phyloP scores from a whole-genome alignment of 192 early-diverging fungal species.

The Coemansia sp. region DNA sequence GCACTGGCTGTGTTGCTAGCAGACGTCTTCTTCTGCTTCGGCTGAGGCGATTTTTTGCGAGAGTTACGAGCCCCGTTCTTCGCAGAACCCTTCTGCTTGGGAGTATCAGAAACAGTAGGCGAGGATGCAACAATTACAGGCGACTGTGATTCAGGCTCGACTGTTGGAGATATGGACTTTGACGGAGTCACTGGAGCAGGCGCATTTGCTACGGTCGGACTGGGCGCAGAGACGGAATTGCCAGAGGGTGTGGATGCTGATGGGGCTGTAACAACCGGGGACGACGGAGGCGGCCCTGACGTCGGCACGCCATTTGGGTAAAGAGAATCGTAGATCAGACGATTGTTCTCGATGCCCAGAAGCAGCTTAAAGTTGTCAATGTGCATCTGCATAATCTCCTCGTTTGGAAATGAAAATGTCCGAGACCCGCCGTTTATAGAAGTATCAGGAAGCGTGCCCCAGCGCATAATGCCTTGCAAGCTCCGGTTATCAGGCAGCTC shows the following conservation, averaged over 20 bases:
- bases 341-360: conserved; percentile 49
- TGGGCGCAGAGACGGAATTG: not conserved
- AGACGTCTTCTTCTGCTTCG: conserved; percentile 20
- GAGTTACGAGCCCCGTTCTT: conserved; percentile 37
- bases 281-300: conserved; percentile 27
- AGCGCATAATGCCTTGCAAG: conserved; percentile 68
- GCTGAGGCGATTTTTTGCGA: conserved; percentile 54
- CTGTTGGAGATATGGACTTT: conserved; percentile 10
- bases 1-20: conserved; percentile 12
- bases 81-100: conserved; percentile 21
- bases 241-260: conserved; percentile 9
- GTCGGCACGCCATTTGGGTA: conserved; percentile 47
- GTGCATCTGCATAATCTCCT: conserved; percentile 52
- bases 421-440: conserved; percentile 65
- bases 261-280: conserved; percentile 8
- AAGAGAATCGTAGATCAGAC: conserved; percentile 47
- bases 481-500: conserved; percentile 48
- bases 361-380: conserved; percentile 55
- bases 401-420: conserved; percentile 54
- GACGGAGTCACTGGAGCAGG: not conserved
- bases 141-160: conserved; percentile 14
- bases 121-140: conserved; percentile 7
- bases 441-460: conserved; percentile 64
- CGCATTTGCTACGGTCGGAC: not conserved
- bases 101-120: not conserved